phyloP scores from a whole-genome alignment of 108 stramenopile species.

The Stephanodiscus minutulus region DNA sequence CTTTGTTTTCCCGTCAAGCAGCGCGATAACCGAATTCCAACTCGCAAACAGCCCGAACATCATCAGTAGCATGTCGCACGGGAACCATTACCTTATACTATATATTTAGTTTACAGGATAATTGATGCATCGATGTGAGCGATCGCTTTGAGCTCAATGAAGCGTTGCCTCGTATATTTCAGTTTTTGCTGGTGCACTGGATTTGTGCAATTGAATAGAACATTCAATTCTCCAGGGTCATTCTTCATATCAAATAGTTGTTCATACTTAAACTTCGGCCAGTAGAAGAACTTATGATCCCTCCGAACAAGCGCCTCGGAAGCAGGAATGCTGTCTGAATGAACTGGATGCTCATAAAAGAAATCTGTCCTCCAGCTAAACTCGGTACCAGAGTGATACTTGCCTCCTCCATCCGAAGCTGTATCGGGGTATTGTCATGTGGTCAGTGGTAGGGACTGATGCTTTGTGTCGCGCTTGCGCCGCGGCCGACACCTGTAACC shows the following conservation, averaged over 20 bases:
- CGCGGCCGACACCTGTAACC: conserved; percentile 25
- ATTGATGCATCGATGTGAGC: conserved; percentile 40
- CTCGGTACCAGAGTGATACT: conserved; percentile 51
- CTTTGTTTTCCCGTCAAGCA: no score
- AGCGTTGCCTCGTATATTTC: conserved; percentile 44
- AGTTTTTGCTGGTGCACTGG: conserved; percentile 38
- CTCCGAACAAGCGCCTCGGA: conserved; percentile 79
- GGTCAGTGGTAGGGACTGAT: conserved; percentile 4
- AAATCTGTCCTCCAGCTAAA: conserved; percentile 74
- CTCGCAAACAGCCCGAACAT: no score
- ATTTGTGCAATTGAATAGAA: conserved; percentile 55
- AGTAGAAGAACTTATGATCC: conserved; percentile 75
- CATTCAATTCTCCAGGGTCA: conserved; percentile 79
- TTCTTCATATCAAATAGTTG: conserved; percentile 76
- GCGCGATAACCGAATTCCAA: no score
- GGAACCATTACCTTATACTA: no score
- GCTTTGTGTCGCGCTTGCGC: conserved; percentile 34
- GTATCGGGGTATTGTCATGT: conserved; percentile 30
- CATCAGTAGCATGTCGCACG: no score
- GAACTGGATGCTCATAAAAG: conserved; percentile 74
- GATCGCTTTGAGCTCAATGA: conserved; percentile 41
- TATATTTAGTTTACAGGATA: conserved; percentile 39
- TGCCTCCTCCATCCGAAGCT: conserved; percentile 43
- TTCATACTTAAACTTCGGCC: conserved; percentile 80
- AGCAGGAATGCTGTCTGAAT: conserved; percentile 65